Conservation (phyloP, 2,329 filamentous ascomycete species). For the Arthrobotrys pseudoclavata region DNA sequence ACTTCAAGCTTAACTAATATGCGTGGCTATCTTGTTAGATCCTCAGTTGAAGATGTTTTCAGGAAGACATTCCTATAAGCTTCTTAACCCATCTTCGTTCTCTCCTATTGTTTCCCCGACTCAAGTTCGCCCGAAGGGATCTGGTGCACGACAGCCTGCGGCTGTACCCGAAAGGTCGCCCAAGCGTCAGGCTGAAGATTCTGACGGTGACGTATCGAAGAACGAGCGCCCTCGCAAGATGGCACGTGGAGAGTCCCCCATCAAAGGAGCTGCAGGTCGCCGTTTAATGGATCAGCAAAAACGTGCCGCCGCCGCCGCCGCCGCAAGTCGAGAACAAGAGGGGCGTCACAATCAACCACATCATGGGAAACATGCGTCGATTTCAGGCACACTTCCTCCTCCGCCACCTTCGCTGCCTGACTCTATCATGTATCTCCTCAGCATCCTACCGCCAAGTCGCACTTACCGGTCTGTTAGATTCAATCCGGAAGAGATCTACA, state of each 20-base stretch:
- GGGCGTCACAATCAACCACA: constrained; percentile 31
- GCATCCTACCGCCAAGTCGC: constrained; percentile 80
- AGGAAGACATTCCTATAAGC: constrained; percentile 63
- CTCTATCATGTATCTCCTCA: constrained; percentile 74
- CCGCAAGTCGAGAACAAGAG: constrained; percentile 65
- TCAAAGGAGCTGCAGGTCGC: constrained; percentile 90
- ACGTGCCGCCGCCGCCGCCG: constrained; percentile 72
- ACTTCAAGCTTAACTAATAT: neutral
- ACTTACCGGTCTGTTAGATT: constrained; percentile 80
- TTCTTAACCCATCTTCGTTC: constrained; percentile 63
- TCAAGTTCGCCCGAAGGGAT: constrained; percentile 60
- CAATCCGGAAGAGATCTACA: constrained; percentile 78
- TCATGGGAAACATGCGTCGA: constrained; percentile 47
- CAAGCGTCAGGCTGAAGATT: constrained; percentile 67
- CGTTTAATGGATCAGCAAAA: constrained; percentile 81
- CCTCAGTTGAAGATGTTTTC: constrained; percentile 62
- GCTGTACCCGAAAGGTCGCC: constrained; percentile 69
- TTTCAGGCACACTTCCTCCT: constrained; percentile 59
- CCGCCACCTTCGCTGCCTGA: constrained; percentile 79
- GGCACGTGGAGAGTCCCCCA: constrained; percentile 86
- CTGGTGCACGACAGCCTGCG: constrained; percentile 65
- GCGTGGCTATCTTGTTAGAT: constrained; percentile 45
- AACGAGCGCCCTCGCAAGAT: constrained; percentile 84
- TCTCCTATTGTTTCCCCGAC: constrained; percentile 62
- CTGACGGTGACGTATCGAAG: constrained; percentile 74